These are phyloP conservation scores for Neofusicoccum umdonicola DNA, from an alignment of 2,329 filamentous ascomycete genomes.

Conservation along the genomic window DNA sequence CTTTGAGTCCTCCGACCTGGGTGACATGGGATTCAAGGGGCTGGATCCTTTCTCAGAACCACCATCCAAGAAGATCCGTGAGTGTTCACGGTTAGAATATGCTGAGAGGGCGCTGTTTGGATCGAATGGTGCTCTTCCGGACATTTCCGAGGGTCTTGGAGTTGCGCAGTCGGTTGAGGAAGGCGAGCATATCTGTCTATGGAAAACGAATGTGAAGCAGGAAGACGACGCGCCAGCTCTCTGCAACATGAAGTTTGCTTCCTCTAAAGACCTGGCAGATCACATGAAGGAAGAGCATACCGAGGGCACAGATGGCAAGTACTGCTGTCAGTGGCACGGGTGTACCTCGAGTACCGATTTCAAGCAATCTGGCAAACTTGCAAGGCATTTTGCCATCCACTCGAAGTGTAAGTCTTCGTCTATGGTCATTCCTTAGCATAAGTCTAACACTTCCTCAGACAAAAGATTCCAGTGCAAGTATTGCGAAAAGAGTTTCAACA, in stretches of 20 bases:
- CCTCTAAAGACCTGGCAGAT: slow-evolving; percentile 14
- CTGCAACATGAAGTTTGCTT: slow-evolving; percentile 14
- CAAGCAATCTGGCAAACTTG: slow-evolving; percentile 40
- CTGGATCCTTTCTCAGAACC: not conserved
- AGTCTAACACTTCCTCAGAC: slow-evolving; percentile 21
- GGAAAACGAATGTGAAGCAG: not conserved
- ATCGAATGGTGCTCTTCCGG: not conserved
- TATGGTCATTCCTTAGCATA: too few relatives aligned
- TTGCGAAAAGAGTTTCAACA: slow-evolving; percentile 39
- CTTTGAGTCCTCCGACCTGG: not conserved
- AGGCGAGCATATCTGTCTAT: slow-evolving; percentile 2
- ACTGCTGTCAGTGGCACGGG: slow-evolving; percentile 30
- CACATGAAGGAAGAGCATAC: slow-evolving; percentile 17
- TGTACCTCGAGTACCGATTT: slow-evolving; percentile 38
- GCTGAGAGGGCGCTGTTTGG: not conserved
- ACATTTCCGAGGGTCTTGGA: not conserved
- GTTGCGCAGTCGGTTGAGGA: slow-evolving; percentile 1
- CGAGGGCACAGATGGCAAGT: slow-evolving; percentile 12
- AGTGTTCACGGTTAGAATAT: not conserved
- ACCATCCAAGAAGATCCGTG: not conserved
- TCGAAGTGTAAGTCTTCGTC: slow-evolving; percentile 25
- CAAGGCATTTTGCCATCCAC: slow-evolving; percentile 37
- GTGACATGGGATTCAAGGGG: not conserved
- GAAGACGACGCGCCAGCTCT: not conserved
- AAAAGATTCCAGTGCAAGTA: slow-evolving; percentile 37